Base-by-base conservation (phyloP, 1,284 basidiomycete species). In the Tremellales sp. region DNA sequence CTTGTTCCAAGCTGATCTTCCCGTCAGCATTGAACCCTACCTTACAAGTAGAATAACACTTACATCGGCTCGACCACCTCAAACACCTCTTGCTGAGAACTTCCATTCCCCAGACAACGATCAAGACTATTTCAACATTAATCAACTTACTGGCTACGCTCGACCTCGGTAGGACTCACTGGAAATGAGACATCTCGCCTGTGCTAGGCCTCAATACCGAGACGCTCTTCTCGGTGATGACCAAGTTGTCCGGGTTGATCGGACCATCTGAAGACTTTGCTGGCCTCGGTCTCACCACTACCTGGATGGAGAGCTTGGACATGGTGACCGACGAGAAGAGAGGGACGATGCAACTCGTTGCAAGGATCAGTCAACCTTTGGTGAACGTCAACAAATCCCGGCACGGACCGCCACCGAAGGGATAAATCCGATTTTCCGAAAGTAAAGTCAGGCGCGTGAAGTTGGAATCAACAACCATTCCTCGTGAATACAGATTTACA, bases 71-170 rank as follows among this genome's bases (percentile, higher is more conserved):
- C 18, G 13, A 65, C 46, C 1, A 28, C 27, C 4, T 50, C 51
- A 34, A 65, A 63, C 2, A 66, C 51, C 6, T 63, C 53, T 16
- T 55, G 51, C 36, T 63, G 62, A 2, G 53, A 53, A 24, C 51
- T 54, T 3, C 22, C 21, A 7, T 42, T 34, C 9, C 46, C 55
- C 47, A 58, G 52, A 47, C 60, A 63, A 13, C 45, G 41, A 28
- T 63, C 57, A 34, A 63, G 47, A 7, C 59, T 60, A 28, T 2
- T 47, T 19, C 14, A 14, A 3, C n/a, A 33, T 24, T 36, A 28
- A 37, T 25, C 19, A 18, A 14, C 19, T 25, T 24, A 31, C 26
- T 3, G 21, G 27, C 40, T 22, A 29, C 5, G 19, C 27, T n/a
- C n/a, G n/a, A n/a, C n/a, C 25, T 32, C 24, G 8, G 27, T 13